These are phyloP conservation scores for Talaromyces rugulosus DNA, from an alignment of 2,329 filamentous ascomycete genomes.

Conservation along the genomic window DNA sequence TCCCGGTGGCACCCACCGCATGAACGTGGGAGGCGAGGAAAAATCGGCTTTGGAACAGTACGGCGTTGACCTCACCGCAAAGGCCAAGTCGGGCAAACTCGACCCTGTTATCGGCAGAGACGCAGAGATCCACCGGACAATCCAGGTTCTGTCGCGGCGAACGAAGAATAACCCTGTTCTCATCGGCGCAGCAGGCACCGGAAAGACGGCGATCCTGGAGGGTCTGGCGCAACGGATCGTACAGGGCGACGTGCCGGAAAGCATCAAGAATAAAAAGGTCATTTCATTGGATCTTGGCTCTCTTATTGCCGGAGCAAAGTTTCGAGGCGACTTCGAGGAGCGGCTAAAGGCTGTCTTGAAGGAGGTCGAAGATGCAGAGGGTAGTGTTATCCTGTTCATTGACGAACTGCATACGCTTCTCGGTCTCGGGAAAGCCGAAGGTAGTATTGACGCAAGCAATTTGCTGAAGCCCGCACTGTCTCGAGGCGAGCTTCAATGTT, in stretches of 20 bases:
- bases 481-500: constrained; percentile 88
- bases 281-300: constrained; percentile 84
- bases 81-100: constrained; percentile 81
- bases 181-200: constrained; percentile 87
- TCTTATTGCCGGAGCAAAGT: constrained; percentile 93
- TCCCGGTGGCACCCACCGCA: constrained; percentile 86
- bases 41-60: constrained; percentile 89
- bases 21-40: constrained; percentile 76
- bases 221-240: constrained; percentile 87
- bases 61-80: constrained; percentile 82
- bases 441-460: constrained; percentile 94
- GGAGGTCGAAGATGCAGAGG: constrained; percentile 84
- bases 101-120: constrained; percentile 95
- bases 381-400: constrained; percentile 88
- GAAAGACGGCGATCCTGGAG: constrained; percentile 91
- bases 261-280: constrained; percentile 89
- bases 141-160: constrained; percentile 84
- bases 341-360: constrained; percentile 84
- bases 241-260: constrained; percentile 88
- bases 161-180: constrained; percentile 96
- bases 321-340: constrained; percentile 93
- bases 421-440: constrained; percentile 90
- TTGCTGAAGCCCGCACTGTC: constrained; percentile 90
- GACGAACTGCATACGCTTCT: constrained; percentile 91
- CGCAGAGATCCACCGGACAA: constrained; percentile 85